phyloP scores from a whole-genome alignment of 169 alveolate species.

The Cryptosporidium bovis region DNA sequence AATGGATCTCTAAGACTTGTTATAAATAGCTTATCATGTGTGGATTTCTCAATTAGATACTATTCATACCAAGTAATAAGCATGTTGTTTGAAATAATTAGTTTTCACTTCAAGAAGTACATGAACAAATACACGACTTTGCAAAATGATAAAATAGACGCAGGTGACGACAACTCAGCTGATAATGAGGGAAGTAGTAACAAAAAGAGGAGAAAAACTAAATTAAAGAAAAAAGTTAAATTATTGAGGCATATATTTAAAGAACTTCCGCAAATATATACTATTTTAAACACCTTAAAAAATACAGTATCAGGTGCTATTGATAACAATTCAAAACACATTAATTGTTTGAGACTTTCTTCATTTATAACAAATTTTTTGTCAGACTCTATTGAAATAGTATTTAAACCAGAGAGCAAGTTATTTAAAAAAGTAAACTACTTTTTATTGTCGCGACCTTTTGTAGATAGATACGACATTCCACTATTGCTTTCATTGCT shows the following conservation, averaged over 20 bases:
- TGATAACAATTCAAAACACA: neutral
- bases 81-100: conserved; percentile 19
- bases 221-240: conserved; percentile 7
- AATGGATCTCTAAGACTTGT: conserved; percentile 56
- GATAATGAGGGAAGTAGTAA: conserved; percentile 5
- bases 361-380: conserved; percentile 39
- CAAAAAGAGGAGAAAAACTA: conserved; percentile 3
- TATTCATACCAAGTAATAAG: conserved; percentile 41
- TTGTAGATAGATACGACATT: conserved; percentile 49
- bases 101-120: conserved; percentile 24
- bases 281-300: conserved; percentile 35
- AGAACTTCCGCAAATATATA: conserved; percentile 57
- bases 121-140: neutral
- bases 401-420: conserved; percentile 43
- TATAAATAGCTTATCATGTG: conserved; percentile 20
- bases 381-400: conserved; percentile 26
- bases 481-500: conserved; percentile 39
- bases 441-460: conserved; percentile 38
- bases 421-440: conserved; percentile 44
- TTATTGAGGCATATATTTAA: conserved; percentile 30
- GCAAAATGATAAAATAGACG: neutral
- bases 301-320: conserved; percentile 57
- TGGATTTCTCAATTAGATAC: conserved; percentile 30
- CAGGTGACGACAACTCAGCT: neutral
- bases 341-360: conserved; percentile 34